Conservation (phyloP, 2,329 filamentous ascomycete genomes). For the Paraphaeosphaeria minitans region DNA sequence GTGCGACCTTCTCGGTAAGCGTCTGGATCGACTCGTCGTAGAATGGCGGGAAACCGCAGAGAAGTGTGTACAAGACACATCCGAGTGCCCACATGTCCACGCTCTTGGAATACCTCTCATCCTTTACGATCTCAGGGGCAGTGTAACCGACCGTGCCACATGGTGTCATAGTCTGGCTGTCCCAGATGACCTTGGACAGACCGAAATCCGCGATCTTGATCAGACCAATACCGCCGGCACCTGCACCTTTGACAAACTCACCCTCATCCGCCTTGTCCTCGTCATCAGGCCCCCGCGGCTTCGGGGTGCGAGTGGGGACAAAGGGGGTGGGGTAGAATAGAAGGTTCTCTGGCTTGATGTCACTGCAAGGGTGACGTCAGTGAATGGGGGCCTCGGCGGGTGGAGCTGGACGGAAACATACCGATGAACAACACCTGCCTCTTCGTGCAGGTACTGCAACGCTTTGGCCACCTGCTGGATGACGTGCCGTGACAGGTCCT, state of each 20-base stretch:
- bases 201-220: conserved; percentile 99
- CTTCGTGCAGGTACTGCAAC: conserved; percentile 90
- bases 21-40: conserved; percentile 98
- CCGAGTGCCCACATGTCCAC: conserved; percentile 99
- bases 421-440: conserved; percentile 95
- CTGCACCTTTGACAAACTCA: conserved; percentile 81
- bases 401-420: conserved; percentile 54
- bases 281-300: conserved; percentile 82
- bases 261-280: conserved; percentile 98
- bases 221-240: conserved; percentile 85
- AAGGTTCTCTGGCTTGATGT: conserved; percentile 98
- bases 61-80: conserved; percentile 93
- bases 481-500: conserved; percentile 91
- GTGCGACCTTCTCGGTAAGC: conserved; percentile 95
- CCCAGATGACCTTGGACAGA: conserved; percentile 97
- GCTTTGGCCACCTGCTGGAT: conserved; percentile 95
- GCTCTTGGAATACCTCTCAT: conserved; percentile 97
- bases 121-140: conserved; percentile 97
- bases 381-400: conserved; percentile 11
- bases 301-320: conserved; percentile 77
- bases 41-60: conserved; percentile 97
- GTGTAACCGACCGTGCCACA: conserved; percentile 98
- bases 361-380: conserved; percentile 63
- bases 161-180: conserved; percentile 98
- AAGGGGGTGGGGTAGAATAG: conserved; percentile 88